phyloP scores from a whole-genome alignment of 352 stramenopile genomes.

The Globisporangium canariense region DNA sequence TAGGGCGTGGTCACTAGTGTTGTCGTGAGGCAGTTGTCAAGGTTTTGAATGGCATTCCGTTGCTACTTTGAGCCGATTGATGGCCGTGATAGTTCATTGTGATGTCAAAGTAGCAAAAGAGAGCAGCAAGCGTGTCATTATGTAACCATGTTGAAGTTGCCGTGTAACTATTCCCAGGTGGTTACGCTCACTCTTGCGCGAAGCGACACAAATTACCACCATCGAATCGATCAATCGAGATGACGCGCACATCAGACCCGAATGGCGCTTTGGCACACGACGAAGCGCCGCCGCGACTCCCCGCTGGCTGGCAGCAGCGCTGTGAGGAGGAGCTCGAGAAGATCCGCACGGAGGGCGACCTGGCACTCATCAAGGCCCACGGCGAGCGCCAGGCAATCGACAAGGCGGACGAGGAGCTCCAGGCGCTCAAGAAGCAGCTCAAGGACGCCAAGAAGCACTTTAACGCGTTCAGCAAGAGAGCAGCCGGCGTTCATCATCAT shows the following conservation, averaged over 20 bases:
- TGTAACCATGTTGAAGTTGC: too few relatives aligned
- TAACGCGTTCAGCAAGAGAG: constrained; percentile 18
- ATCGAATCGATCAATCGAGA: background rate
- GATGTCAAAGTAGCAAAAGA: too few relatives aligned
- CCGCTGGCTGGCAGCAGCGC: constrained; percentile 15
- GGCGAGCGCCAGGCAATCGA: constrained; percentile 89
- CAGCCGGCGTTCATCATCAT: background rate
- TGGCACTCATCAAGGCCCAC: constrained; percentile 59
- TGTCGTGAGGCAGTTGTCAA: too few relatives aligned
- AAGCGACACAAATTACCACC: background rate
- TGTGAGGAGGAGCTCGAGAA: constrained; percentile 88
- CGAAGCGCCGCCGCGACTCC: background rate
- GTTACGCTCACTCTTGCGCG: background rate
- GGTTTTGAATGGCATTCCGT: too few relatives aligned
- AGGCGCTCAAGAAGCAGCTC: constrained; percentile 80
- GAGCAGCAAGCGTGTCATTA: too few relatives aligned
- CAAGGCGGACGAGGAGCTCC: constrained; percentile 81
- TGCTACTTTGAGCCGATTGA: too few relatives aligned
- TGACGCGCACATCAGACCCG: background rate
- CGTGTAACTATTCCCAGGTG: too few relatives aligned
- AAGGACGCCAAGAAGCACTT: constrained; percentile 84
- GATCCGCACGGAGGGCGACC: constrained; percentile 64
- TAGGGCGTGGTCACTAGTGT: too few relatives aligned
- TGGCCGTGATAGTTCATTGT: too few relatives aligned
- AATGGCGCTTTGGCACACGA: background rate